Base-by-base conservation (phyloP, 2,329 filamentous ascomycete species). In the Pyrenochaeta sp. region DNA sequence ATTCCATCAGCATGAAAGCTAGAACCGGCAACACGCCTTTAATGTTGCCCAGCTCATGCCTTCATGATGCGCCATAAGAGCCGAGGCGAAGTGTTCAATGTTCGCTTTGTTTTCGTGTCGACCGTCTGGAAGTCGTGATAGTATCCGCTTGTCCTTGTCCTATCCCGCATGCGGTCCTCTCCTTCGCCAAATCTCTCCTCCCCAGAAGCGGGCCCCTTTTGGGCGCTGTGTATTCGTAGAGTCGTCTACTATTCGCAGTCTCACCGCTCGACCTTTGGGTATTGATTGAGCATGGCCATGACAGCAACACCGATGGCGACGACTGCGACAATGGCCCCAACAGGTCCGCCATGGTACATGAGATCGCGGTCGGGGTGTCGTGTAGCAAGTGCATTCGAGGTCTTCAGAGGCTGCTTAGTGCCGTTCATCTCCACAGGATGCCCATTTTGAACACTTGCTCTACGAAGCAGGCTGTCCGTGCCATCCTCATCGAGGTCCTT, bases 261-360 rank as follows among this genome's bases (percentile, higher is more conserved):
- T 80, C 77, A 80, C 58, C 78, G 71, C 50, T 80, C 78, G 14
- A 75, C 70, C 55, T 78, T 79, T 30, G 77, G 76, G 68, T 78
- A 80, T 40, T 76, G 74, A 50, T 77, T 77, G 36, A 77, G 65
- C 63, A 71, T 76, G 27, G 73, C 69, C 75, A 78, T 78, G 45
- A 77, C 69, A 41, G 73, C 75, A 14, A 77, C 68, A 49, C 75
- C 75, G 23, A 77, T 62, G 46, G 75, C 69, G 42, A 78, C 73
- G n/a, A 77, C 72, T 7, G 71, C 71, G 20, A 77, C 58, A 45
- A 77, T 75, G 18, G 72, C 72, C 30, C 74, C 71, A 32, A 70
- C 73, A 7, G 75, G 75, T 9, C 69, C 72, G n/a, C 73, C 72
- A 42, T 77, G 71, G 29, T 68, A 67, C 45, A 75, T 65, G 30